Conservation (phyloP, 805 yeast species). For the Wickerhamomyces alni region DNA sequence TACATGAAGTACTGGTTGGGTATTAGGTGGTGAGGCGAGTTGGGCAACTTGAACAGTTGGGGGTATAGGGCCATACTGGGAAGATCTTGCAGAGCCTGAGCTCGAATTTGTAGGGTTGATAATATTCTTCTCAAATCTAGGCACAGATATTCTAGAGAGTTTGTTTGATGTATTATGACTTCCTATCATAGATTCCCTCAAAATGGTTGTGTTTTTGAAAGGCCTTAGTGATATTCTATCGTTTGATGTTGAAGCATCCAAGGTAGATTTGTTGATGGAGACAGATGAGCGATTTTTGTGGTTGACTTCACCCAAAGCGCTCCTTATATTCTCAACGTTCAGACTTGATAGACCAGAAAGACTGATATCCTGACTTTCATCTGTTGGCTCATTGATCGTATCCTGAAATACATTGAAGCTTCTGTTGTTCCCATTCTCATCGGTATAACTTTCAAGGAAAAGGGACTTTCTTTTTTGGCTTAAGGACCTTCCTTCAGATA, state of each 20-base stretch:
- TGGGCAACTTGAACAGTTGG: background rate
- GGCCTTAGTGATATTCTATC: too few relatives aligned
- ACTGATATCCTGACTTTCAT: constrained; percentile 16
- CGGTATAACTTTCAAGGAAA: constrained; percentile 22
- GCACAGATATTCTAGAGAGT: background rate
- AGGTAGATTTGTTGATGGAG: background rate
- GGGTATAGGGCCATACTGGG: background rate
- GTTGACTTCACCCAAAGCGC: constrained; percentile 13
- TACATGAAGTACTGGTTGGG: background rate
- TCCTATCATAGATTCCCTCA: background rate
- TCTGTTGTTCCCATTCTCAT: constrained; percentile 18
- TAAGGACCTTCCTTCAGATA: background rate
- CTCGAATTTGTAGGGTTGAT: background rate
- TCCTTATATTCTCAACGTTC: constrained; percentile 8
- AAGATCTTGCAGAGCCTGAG: constrained; percentile 4
- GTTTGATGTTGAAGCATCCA: too few relatives aligned
- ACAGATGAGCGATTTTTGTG: background rate
- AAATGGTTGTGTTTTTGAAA: too few relatives aligned
- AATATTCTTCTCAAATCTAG: background rate
- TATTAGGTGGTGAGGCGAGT: background rate
- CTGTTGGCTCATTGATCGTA: constrained; percentile 17
- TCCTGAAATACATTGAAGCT: constrained; percentile 20
- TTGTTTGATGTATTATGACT: constrained; percentile 3
- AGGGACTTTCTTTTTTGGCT: constrained; percentile 13
- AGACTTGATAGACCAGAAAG: constrained; percentile 15